Conservation (phyloP, 805 yeast genomes). For the Gaillardinia entomophila region DNA sequence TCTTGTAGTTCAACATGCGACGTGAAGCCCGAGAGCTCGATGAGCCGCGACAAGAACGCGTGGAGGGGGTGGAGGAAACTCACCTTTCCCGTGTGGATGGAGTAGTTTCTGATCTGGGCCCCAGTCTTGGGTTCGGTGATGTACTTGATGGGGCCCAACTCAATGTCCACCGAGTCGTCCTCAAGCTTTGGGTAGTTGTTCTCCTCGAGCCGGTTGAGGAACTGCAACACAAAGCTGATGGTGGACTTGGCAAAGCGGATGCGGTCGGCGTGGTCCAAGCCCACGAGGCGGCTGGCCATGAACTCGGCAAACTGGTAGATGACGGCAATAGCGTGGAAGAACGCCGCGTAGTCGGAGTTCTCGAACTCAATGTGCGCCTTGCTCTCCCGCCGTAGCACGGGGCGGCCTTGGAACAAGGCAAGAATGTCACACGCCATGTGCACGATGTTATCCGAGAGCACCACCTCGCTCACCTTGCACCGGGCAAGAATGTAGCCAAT, state of each 20-base stretch:
- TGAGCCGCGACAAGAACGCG: conserved; percentile 63
- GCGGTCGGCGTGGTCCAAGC: conserved; percentile 9
- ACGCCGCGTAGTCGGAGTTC: conserved; percentile 72
- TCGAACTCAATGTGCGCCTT: conserved; percentile 87
- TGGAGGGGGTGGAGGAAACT: conserved; percentile 81
- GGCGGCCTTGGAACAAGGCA: conserved; percentile 69
- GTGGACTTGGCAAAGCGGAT: conserved; percentile 17
- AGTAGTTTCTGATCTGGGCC: conserved; percentile 13
- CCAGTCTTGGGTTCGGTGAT: conserved; percentile 19
- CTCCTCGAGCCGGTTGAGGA: conserved; percentile 24
- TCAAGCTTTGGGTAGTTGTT: conserved; percentile 20
- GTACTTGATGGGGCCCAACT: conserved; percentile 8
- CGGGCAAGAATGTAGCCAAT: conserved; percentile 72
- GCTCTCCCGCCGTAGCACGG: conserved; percentile 69
- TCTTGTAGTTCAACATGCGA: conserved; percentile 15
- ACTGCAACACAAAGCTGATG: conserved; percentile 22
- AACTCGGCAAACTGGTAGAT: conserved; percentile 57
- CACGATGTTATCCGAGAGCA: conserved; percentile 43
- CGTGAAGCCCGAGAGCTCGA: conserved; percentile 44
- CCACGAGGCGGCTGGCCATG: conserved; percentile 41
- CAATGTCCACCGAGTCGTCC: conserved; percentile 23
- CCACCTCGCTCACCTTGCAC: conserved; percentile 47
- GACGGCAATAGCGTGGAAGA: conserved; percentile 63
- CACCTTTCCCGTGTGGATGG: conserved; percentile 38
- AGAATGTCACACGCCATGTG: conserved; percentile 61